Evolutionary conservation across 495 filamentous ascomycete genomes (phyloP).

Genomic region (Pyronema domesticum): DNA sequence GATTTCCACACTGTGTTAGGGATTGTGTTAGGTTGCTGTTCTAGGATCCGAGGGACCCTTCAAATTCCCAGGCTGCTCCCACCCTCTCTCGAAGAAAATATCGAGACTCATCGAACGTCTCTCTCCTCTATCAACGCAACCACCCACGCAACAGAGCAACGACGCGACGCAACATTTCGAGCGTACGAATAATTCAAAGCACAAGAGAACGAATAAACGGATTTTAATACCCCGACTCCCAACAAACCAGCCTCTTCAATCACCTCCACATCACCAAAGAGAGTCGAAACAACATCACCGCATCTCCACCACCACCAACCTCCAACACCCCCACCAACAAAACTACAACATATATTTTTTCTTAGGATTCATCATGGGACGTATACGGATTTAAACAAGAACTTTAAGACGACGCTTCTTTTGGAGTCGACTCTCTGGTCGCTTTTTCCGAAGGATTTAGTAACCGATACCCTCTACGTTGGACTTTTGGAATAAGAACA

Average conservation of each 20-base stretch:
- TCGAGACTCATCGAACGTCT: not conserved
- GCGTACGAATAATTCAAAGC: not conserved
- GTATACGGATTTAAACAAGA: constrained; percentile 22
- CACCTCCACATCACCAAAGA: not conserved
- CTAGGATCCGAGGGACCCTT: not conserved
- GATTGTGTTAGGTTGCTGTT: too few relatives aligned
- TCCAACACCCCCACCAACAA: not conserved
- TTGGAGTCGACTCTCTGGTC: constrained; percentile 12
- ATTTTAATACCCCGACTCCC: not conserved
- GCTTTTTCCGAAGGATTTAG: not conserved
- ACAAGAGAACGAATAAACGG: not conserved
- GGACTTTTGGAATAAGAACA: constrained; percentile 2
- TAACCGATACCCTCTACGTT: constrained; percentile 3
- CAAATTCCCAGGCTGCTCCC: not conserved
- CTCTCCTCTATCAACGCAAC: not conserved
- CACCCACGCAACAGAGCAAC: not conserved
- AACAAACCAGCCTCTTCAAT: not conserved
- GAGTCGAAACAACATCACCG: too few relatives aligned
- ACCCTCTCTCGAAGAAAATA: not conserved
- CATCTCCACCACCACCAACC: too few relatives aligned
- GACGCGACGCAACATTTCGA: not conserved
- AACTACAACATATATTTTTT: not conserved
- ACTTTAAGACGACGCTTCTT: constrained; percentile 4
- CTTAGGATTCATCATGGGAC: constrained; percentile 18
- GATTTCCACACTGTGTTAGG: too few relatives aligned